phyloP scores from a whole-genome alignment of 2,329 filamentous ascomycete genomes.

The Exophiala bonariae region DNA sequence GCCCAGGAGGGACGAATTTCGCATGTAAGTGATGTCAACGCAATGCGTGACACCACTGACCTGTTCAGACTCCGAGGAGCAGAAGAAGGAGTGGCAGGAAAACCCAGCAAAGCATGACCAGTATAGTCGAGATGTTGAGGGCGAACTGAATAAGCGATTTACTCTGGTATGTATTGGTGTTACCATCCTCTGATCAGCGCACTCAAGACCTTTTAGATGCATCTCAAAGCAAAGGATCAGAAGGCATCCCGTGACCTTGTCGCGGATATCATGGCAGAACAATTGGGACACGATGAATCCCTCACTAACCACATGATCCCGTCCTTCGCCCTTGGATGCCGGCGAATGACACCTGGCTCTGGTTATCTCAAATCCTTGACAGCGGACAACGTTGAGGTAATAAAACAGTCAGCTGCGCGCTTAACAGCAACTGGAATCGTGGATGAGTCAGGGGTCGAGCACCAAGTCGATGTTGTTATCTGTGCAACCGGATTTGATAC shows the following conservation, averaged over 20 bases:
- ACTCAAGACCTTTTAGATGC: constrained; percentile 12
- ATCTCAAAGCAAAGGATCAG: constrained; percentile 20
- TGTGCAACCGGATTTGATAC: constrained; percentile 42
- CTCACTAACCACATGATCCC: constrained; percentile 49
- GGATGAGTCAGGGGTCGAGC: constrained; percentile 38
- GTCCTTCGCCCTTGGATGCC: constrained; percentile 44
- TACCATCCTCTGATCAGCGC: not conserved
- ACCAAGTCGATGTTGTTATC: constrained; percentile 36
- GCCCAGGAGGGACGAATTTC: constrained; percentile 23
- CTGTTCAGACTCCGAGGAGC: constrained; percentile 17
- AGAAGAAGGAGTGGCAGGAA: constrained; percentile 36
- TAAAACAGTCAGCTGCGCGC: constrained; percentile 38
- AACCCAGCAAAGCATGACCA: constrained; percentile 43
- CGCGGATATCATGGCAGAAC: constrained; percentile 23
- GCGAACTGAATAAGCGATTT: constrained; percentile 54
- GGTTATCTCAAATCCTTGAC: constrained; percentile 45
- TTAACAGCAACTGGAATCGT: constrained; percentile 43
- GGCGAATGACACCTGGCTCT: constrained; percentile 44
- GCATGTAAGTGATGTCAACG: constrained; percentile 5
- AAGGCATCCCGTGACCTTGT: constrained; percentile 35
- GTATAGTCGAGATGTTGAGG: constrained; percentile 50
- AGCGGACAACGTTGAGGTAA: constrained; percentile 39
- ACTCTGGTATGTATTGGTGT: constrained; percentile 30
- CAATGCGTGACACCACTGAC: constrained; percentile 1
- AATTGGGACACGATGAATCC: constrained; percentile 35